These are phyloP conservation scores for Amanita inopinata DNA, from an alignment of 768 basidiomycete genomes.

Conservation along the genomic window DNA sequence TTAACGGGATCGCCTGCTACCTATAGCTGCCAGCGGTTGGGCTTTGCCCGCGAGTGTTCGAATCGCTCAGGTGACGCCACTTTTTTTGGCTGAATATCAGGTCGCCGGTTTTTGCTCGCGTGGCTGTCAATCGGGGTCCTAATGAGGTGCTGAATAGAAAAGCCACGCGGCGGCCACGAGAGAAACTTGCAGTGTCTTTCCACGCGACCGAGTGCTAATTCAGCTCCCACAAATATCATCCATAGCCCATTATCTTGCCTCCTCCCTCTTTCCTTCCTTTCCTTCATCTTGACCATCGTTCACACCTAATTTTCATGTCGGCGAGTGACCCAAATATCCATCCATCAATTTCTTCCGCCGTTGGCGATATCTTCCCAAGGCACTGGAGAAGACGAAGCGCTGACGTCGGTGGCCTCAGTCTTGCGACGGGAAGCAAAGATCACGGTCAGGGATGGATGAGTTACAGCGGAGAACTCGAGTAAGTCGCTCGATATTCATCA, in stretches of 20 bases:
- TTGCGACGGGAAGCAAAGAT: constrained; percentile 56
- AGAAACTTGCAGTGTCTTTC: constrained; percentile 27
- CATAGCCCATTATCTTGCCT: constrained; percentile 11
- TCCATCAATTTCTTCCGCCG: constrained; percentile 2
- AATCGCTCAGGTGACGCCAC: constrained; percentile 25
- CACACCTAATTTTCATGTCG: constrained; percentile 4
- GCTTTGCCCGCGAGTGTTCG: constrained; percentile 25
- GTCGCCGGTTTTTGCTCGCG: constrained; percentile 4
- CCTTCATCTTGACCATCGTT: constrained; percentile 7
- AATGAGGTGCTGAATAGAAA: constrained; percentile 16
- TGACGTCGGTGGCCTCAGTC: constrained; percentile 81
- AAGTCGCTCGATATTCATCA: constrained; percentile 17
- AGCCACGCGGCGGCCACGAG: constrained; percentile 38
- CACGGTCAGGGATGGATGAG: constrained; percentile 66
- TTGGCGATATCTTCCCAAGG: constrained; percentile 9
- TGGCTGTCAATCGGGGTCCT: constrained; percentile 14
- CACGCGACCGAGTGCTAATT: constrained; percentile 26
- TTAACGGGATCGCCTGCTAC: constrained; percentile 17
- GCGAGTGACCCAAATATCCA: constrained; percentile 2
- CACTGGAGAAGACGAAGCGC: constrained; percentile 57
- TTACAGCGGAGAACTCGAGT: constrained; percentile 40
- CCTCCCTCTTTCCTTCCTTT: constrained; percentile 10
- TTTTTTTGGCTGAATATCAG: constrained; percentile 11
- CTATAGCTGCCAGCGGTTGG: constrained; percentile 15
- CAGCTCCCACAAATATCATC: constrained; percentile 17